Evolutionary conservation across 176 grass and related monocot genomes (phyloP), one percentile per base, ranked within the genome.

Genomic region (Zoysia pacifica): DNA sequence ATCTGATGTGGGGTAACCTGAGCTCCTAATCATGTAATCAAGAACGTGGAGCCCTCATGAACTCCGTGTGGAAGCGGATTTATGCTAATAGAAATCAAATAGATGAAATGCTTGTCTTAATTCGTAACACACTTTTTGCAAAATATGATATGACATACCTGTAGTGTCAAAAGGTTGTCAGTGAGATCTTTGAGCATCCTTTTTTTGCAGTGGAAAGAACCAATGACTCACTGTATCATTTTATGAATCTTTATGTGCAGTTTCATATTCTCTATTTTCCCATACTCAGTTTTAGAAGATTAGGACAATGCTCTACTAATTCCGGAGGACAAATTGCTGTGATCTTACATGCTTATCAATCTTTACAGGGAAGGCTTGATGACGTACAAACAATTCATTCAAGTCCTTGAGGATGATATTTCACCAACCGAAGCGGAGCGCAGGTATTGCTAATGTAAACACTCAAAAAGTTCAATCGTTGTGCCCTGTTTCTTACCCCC

Each of bases 351-450:
- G 45, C 3, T 67, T 53, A 52, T 70, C 36, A 61, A 67, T 86
- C 51, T 49, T 95, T 88, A 56, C 77, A 99, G 96, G 82, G 93
- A 93, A 93, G 97, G 97, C 42, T 83, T 99, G 80, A 99, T 99
- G 97, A 92, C 93, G 6, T 99, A 96, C 73, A 99, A 99, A 77
- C 92, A 99, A 53, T 99, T 99, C 74, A 95, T 99, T 42, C 93
- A 99, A 89, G 93, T 94, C 65, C 90, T 99, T 69, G 97, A 99
- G 88, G 97, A 99, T 91, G 97, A 99, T 62, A 88, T 99, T 79
- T 91, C 83, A 76, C 97, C 93, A 78, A 78, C 88, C 86, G 97
- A 99, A 99, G 92, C 97, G 88, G 88, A 95, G 80, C 80, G 80
- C 46, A 84, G 97, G 97, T 99, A 73, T 20, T 11, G 62, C 46